Evolutionary conservation across 805 yeast genomes (phyloP), one percentile per base, ranked within the genome.

Genomic region (Lachancea cidri): DNA sequence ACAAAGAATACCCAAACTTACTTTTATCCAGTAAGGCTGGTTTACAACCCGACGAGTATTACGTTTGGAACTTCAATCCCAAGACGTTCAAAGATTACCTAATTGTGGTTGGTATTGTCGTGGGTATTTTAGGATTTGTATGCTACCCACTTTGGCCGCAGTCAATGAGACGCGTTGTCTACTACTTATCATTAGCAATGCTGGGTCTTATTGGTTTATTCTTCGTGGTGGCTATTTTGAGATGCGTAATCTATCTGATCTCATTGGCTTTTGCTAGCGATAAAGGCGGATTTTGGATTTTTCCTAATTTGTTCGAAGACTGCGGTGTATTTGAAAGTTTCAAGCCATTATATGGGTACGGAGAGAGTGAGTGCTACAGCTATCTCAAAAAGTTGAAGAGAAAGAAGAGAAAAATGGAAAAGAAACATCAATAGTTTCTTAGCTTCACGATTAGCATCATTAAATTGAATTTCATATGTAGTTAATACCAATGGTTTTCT

Each of bases 111-210:
- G 71, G 67, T 29, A 58, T 77, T 35, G 59, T 79, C 33, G 79
- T 79, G 52, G 82, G 86, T 5, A 73, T 81, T 2, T 71, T 84
- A 49, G 81, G 83, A 19, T 65, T 91, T 16, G 76, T 74, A 5
- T 82, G 76, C 17, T 93, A 87, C 80, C 98, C 98, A 48, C 73
- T 93, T 55, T 93, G 98, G 98, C 98, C 98, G 19, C 57, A 70
- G 29, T 78, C 82, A 64, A 80, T 93, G 93, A 81, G 95, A 60
- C 73, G 73, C 41, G 94, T 93, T 33, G 96, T 86, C 24, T 93
- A 95, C 85, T 93, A 88, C 61, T 60, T 87, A 40, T 84, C 96
- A 25, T 76, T 91, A 72, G 83, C 76, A 5, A 66, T 81, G 41
- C 66, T 93, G 47, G 88, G 85, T 0, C 65, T 91, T 29, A 70